phyloP scores from a whole-genome alignment of 352 stramenopile species.

The Phytophthora capsici region DNA sequence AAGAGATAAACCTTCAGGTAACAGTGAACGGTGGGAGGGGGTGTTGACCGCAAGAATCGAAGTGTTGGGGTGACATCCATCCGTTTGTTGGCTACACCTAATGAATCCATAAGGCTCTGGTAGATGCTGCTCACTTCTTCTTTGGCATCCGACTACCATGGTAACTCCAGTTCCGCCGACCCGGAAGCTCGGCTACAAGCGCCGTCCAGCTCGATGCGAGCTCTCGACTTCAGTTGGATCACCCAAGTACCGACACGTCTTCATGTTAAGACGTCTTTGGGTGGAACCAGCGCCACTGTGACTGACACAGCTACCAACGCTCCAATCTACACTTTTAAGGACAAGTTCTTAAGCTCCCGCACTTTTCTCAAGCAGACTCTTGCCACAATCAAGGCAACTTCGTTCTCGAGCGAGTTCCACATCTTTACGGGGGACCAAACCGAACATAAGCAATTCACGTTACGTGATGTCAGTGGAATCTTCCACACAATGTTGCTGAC shows the following conservation, averaged over 20 bases:
- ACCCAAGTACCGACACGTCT: background rate
- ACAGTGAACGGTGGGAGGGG: background rate
- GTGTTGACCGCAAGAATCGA: background rate
- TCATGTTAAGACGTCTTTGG: background rate
- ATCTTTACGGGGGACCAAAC: background rate
- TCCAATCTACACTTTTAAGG: background rate
- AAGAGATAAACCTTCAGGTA: too few relatives aligned
- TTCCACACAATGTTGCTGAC: background rate
- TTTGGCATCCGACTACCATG: background rate
- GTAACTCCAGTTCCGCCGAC: slow-evolving; percentile 1
- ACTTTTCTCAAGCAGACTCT: slow-evolving; percentile 1
- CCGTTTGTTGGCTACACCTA: too few relatives aligned
- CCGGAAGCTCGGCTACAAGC: background rate
- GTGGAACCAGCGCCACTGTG: background rate
- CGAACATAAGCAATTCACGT: background rate
- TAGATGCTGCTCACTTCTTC: too few relatives aligned
- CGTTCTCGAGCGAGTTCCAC: slow-evolving; percentile 1
- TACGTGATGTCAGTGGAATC: background rate
- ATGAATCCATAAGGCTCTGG: too few relatives aligned
- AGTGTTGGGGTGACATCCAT: too few relatives aligned
- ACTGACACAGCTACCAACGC: background rate
- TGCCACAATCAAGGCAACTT: background rate
- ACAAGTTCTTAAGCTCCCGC: background rate
- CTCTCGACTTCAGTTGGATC: slow-evolving; percentile 1
- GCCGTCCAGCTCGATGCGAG: background rate